phyloP scores from a whole-genome alignment of 768 basidiomycete genomes.

The Pholiota microspora region DNA sequence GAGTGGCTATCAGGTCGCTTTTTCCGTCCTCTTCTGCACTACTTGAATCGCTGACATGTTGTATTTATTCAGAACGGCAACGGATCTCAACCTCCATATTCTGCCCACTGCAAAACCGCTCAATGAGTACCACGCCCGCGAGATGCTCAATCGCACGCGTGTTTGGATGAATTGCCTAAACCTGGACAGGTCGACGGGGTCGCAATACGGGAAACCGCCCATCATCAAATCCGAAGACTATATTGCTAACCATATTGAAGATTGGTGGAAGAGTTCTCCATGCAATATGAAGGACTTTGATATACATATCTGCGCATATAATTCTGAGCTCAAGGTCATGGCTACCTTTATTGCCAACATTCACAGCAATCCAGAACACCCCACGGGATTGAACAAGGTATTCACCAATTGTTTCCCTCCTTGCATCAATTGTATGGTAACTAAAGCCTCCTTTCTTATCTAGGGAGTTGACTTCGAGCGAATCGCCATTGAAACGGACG shows the following conservation, averaged over 20 bases:
- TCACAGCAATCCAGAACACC: conserved; percentile 71
- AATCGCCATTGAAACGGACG: conserved; percentile 67
- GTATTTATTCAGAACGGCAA: conserved; percentile 63
- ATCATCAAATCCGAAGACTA: conserved; percentile 79
- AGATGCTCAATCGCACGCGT: conserved; percentile 86
- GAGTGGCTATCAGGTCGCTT: conserved; percentile 77
- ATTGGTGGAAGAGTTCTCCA: conserved; percentile 69
- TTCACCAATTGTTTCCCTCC: neutral
- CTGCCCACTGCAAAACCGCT: conserved; percentile 69
- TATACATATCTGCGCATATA: conserved; percentile 78
- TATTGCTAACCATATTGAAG: conserved; percentile 64
- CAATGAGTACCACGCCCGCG: conserved; percentile 80
- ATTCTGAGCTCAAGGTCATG: conserved; percentile 67
- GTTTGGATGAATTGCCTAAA: conserved; percentile 92
- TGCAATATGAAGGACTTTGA: conserved; percentile 75
- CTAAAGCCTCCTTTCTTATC: neutral
- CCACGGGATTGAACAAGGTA: conserved; percentile 77
- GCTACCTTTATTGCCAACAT: conserved; percentile 59
- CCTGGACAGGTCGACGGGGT: conserved; percentile 84
- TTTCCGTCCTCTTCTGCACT: too few species aligned
- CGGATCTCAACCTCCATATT: conserved; percentile 85
- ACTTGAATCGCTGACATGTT: too few species aligned
- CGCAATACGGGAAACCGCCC: conserved; percentile 85
- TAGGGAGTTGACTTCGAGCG: conserved; percentile 64
- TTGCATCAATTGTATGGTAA: neutral